Evolutionary conservation across 192 early-diverging fungal genomes (phyloP).

Genomic region (Entomortierella lignicola): DNA sequence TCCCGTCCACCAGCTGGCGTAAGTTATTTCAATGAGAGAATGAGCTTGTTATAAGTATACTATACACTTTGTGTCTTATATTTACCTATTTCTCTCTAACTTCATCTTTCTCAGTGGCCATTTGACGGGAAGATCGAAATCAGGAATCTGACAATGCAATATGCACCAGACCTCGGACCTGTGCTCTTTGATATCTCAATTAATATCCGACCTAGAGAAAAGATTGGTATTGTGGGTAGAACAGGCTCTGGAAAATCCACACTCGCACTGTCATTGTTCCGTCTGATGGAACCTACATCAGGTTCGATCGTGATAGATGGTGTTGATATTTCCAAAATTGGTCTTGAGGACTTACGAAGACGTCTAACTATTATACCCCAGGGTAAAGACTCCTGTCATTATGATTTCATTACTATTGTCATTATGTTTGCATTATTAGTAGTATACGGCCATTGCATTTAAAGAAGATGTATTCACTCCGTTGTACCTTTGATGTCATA

Average conservation of each 20-base stretch:
- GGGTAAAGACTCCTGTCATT: conserved; percentile 59
- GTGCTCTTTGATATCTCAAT: conserved; percentile 84
- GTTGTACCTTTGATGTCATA: no score
- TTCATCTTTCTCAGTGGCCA: conserved; percentile 69
- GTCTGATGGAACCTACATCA: conserved; percentile 76
- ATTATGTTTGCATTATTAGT: no score
- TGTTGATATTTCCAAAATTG: conserved; percentile 78
- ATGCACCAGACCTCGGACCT: conserved; percentile 73
- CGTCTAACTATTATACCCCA: conserved; percentile 92
- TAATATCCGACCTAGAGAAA: conserved; percentile 68
- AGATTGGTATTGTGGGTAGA: conserved; percentile 95
- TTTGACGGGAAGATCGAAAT: conserved; percentile 77
- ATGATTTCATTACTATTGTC: no score
- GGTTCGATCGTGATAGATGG: conserved; percentile 84
- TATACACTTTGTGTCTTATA: no score
- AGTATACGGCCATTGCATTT: no score
- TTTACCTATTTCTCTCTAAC: background rate
- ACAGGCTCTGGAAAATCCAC: conserved; percentile 92
- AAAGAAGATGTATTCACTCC: no score
- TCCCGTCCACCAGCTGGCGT: conserved; percentile 63
- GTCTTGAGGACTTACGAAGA: conserved; percentile 83
- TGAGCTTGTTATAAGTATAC: no score
- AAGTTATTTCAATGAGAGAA: no score
- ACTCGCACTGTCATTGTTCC: conserved; percentile 80
- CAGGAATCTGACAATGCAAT: conserved; percentile 77